These are phyloP conservation scores for Metarhizium humberi DNA, from an alignment of 2,329 filamentous ascomycete genomes.

Conservation along the genomic window DNA sequence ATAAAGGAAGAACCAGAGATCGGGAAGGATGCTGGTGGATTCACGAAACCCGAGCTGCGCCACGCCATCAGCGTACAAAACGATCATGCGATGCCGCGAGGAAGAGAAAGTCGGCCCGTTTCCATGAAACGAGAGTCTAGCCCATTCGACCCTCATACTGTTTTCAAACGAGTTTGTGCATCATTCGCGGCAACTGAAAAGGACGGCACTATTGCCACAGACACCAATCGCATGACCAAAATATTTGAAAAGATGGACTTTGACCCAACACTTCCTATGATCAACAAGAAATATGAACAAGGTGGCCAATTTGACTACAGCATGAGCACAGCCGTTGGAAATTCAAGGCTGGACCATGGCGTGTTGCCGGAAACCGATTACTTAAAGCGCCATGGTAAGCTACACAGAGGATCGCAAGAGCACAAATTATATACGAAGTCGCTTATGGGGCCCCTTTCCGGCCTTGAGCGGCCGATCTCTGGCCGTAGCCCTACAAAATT, in stretches of 20 bases:
- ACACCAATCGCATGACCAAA: slow-evolving; percentile 28
- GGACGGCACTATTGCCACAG: slow-evolving; percentile 13
- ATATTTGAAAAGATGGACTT: slow-evolving; percentile 47
- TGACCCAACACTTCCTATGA: slow-evolving; percentile 40
- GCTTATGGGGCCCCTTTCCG: slow-evolving; percentile 18
- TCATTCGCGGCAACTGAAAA: slow-evolving; percentile 24
- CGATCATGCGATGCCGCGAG: slow-evolving; percentile 27
- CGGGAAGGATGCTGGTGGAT: slow-evolving; percentile 27
- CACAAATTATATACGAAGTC: slow-evolving; percentile 12
- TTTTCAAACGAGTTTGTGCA: slow-evolving; percentile 48
- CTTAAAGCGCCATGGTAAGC: slow-evolving; percentile 36
- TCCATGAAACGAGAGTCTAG: slow-evolving; percentile 42
- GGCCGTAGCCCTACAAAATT: slow-evolving; percentile 27
- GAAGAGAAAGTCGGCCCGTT: slow-evolving; percentile 19
- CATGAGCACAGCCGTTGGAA: slow-evolving; percentile 21
- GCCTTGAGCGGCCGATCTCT: slow-evolving; percentile 14
- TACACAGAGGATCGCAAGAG: slow-evolving; percentile 25
- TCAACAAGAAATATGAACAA: slow-evolving; percentile 50
- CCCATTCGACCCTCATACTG: slow-evolving; percentile 47
- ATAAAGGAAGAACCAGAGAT: slow-evolving; percentile 9
- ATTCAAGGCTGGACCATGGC: slow-evolving; percentile 19
- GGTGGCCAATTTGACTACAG: slow-evolving; percentile 43
- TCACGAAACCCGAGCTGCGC: slow-evolving; percentile 50
- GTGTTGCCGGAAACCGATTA: slow-evolving; percentile 38
- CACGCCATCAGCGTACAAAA: slow-evolving; percentile 46